Evolutionary conservation across 2,329 filamentous ascomycete genomes (phyloP).

Genomic region (Cladobotryum protrusum): DNA sequence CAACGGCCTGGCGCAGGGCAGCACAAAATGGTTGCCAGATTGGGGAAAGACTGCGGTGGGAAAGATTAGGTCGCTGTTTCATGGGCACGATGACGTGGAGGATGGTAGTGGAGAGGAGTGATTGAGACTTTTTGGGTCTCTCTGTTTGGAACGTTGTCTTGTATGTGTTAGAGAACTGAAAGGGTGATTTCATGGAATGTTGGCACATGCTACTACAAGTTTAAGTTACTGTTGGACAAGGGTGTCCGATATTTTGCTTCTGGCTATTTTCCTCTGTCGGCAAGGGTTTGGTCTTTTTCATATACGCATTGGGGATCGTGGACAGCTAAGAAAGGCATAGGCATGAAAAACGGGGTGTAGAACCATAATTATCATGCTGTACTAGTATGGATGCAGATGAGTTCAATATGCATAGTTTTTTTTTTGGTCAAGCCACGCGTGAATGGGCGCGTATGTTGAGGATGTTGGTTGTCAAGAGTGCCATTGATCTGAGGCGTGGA

Average conservation of each 20-base stretch:
- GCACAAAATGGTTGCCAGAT: neutral
- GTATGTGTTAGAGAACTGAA: no score
- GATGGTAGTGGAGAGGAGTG: neutral
- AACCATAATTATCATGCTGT: neutral
- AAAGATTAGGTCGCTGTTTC: constrained; percentile 3
- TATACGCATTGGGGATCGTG: neutral
- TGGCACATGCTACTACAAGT: no score
- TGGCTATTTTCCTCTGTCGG: neutral
- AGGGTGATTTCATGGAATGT: no score
- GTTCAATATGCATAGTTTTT: neutral
- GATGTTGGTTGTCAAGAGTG: no score
- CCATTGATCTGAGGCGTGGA: no score
- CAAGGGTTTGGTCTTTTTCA: neutral
- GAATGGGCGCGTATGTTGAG: no score
- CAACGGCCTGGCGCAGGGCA: constrained; percentile 11
- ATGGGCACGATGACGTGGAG: neutral
- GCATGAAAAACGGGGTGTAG: neutral
- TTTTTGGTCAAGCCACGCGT: no score
- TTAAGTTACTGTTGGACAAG: no score
- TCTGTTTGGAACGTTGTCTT: no score
- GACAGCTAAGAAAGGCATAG: neutral
- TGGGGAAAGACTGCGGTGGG: constrained; percentile 3
- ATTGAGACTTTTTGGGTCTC: neutral
- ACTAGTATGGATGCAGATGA: neutral
- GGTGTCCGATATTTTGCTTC: neutral